These are phyloP conservation scores for Naganishia onofrii DNA, from an alignment of 768 basidiomycete species.

Conservation along the genomic window DNA sequence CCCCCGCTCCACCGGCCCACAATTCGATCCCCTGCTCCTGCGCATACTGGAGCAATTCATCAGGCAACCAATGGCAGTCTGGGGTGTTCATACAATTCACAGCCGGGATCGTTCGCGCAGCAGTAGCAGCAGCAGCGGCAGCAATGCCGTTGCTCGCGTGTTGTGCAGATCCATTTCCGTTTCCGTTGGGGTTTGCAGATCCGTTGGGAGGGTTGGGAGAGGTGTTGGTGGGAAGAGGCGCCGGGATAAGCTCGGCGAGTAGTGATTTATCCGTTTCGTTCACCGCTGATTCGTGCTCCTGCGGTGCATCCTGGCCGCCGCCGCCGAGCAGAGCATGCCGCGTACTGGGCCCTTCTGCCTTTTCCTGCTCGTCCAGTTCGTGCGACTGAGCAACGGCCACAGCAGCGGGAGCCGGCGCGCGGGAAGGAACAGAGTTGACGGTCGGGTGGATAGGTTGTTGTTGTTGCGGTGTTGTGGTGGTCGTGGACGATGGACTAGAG, in stretches of 20 bases:
- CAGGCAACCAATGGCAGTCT: conserved; percentile 49
- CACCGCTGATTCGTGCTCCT: conserved; percentile 1
- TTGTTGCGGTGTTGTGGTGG: background rate
- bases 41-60: conserved; percentile 43
- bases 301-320: too few species aligned
- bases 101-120: conserved; percentile 1
- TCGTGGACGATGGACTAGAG: background rate
- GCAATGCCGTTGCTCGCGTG: too few species aligned
- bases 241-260: conserved; percentile 18
- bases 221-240: background rate
- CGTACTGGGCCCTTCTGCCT: conserved; percentile 3
- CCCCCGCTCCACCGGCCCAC: conserved; percentile 51
- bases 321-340: background rate
- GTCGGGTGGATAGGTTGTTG: background rate
- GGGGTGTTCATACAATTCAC: conserved; percentile 50
- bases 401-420: background rate
- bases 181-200: background rate
- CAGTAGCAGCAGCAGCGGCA: background rate
- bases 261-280: conserved; percentile 20
- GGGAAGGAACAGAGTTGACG: conserved; percentile 17
- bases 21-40: conserved; percentile 41
- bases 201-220: background rate
- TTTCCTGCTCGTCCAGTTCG: background rate
- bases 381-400: background rate
- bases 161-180: background rate